A percentile compares a stretch with the other conserved stretches of the same genome.
Evolutionary conservation across 2,329 filamentous ascomycete species (phyloP).

Genomic region (Pyrenophora tritici-repentis): DNA sequence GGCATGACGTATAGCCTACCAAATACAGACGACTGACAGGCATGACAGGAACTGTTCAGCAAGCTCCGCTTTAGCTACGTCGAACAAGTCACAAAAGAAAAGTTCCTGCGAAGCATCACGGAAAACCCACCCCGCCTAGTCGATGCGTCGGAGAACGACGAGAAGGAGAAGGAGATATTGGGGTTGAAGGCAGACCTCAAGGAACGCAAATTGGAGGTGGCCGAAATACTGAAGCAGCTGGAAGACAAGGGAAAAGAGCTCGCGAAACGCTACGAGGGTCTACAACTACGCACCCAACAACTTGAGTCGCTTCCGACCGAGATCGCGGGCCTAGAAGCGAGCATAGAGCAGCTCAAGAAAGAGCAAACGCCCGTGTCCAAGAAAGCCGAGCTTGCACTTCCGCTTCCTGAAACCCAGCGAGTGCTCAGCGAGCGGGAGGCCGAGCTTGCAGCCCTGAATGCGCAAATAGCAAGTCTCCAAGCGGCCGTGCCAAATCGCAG

Average conservation of each 20-base stretch:
- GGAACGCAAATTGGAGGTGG: conserved; percentile 78
- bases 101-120: conserved; percentile 91
- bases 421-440: conserved; percentile 49
- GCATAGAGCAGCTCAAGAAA: conserved; percentile 54
- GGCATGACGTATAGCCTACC: not conserved
- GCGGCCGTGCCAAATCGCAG: conserved; percentile 67
- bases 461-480: conserved; percentile 57
- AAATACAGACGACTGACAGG: conserved; percentile 7
- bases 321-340: conserved; percentile 58
- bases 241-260: conserved; percentile 68
- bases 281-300: conserved; percentile 58
- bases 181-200: conserved; percentile 77
- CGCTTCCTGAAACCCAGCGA: conserved; percentile 50
- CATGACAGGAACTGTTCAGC: conserved; percentile 79
- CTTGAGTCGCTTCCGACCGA: conserved; percentile 58
- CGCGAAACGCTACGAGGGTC: conserved; percentile 60
- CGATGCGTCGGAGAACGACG: conserved; percentile 74
- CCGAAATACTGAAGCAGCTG: conserved; percentile 72
- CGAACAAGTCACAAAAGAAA: conserved; percentile 98
- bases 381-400: conserved; percentile 50
- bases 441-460: conserved; percentile 49
- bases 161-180: conserved; percentile 61
- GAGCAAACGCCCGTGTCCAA: conserved; percentile 42
- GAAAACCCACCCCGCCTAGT: conserved; percentile 88
- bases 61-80: conserved; percentile 97